A percentile compares a stretch with the other conserved stretches of the same genome.
phyloP scores from a whole-genome alignment of 805 yeast species.

The Wickerhamiella kurtzmanii region DNA sequence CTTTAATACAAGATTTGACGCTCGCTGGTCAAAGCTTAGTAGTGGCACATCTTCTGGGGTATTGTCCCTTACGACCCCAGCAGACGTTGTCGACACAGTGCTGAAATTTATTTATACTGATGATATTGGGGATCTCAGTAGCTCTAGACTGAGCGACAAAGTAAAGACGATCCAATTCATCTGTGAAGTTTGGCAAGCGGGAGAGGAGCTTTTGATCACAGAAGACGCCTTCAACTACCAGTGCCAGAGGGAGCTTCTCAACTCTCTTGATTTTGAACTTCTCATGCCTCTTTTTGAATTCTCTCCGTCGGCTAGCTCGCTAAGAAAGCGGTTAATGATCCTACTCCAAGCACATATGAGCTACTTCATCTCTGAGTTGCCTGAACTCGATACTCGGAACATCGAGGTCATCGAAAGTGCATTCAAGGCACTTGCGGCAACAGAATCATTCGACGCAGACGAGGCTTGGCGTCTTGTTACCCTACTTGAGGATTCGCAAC shows the following conservation, averaged over 20 bases:
- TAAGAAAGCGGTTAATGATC: constrained; percentile 2
- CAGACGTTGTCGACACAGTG: constrained; percentile 4
- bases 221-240: constrained; percentile 3
- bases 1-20: constrained; percentile 8
- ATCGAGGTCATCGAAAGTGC: constrained; percentile 1
- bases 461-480: not conserved
- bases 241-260: constrained; percentile 14
- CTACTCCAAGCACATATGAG: constrained; percentile 8
- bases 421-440: not conserved
- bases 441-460: not conserved
- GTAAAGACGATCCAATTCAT: constrained; percentile 4
- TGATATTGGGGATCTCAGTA: not conserved
- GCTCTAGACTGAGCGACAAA: not conserved
- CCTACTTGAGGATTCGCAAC: not conserved
- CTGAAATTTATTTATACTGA: constrained; percentile 12
- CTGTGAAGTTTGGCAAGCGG: constrained; percentile 14
- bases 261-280: constrained; percentile 11
- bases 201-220: constrained; percentile 15
- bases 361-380: constrained; percentile 4
- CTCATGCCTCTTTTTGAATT: constrained; percentile 8
- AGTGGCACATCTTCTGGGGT: not conserved
- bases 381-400: not conserved
- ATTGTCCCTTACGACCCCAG: not conserved
- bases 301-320: constrained; percentile 3
- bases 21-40: constrained; percentile 8